Conservation (phyloP, 2,329 filamentous ascomycete genomes). For the Knufia petricola region DNA sequence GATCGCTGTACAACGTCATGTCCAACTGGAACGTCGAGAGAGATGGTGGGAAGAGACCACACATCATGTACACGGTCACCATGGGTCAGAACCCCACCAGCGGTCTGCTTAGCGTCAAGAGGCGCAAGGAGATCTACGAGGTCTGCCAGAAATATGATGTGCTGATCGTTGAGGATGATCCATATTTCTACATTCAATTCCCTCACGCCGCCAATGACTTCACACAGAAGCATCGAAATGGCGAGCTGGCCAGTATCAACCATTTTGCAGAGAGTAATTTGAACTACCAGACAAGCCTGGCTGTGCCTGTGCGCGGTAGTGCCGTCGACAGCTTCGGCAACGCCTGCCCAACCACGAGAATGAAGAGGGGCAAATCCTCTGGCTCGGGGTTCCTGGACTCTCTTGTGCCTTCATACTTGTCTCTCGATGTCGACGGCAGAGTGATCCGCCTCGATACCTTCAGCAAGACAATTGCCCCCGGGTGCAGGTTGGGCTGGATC, state of each 20-base stretch:
- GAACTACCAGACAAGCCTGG: conserved; percentile 8
- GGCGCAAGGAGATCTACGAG: conserved; percentile 69
- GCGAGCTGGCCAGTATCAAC: conserved; percentile 5
- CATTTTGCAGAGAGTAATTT: conserved; percentile 9
- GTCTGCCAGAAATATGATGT: conserved; percentile 77
- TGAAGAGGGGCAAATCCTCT: conserved; percentile 40
- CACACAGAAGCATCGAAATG: conserved; percentile 22
- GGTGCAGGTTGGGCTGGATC: conserved; percentile 83
- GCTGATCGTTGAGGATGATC: conserved; percentile 87
- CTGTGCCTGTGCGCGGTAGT: conserved; percentile 4
- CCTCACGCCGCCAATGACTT: conserved; percentile 52
- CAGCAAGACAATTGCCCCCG: conserved; percentile 84
- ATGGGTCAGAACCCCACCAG: conserved; percentile 86
- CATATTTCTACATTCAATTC: conserved; percentile 91
- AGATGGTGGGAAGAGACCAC: conserved; percentile 62
- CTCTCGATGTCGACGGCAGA: conserved; percentile 72
- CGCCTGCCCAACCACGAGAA: background rate
- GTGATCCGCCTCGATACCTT: conserved; percentile 89
- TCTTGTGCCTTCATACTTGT: conserved; percentile 72
- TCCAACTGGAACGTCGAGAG: conserved; percentile 63
- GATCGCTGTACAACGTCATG: conserved; percentile 67
- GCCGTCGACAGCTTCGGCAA: background rate
- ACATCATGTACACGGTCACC: conserved; percentile 85
- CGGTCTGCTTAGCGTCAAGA: conserved; percentile 60
- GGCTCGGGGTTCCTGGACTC: conserved; percentile 75